A percentile compares a stretch with the other conserved stretches of the same genome.
Evolutionary conservation across 1,139 yeast genomes (phyloP).

Genomic region (Pichia cactophila): DNA sequence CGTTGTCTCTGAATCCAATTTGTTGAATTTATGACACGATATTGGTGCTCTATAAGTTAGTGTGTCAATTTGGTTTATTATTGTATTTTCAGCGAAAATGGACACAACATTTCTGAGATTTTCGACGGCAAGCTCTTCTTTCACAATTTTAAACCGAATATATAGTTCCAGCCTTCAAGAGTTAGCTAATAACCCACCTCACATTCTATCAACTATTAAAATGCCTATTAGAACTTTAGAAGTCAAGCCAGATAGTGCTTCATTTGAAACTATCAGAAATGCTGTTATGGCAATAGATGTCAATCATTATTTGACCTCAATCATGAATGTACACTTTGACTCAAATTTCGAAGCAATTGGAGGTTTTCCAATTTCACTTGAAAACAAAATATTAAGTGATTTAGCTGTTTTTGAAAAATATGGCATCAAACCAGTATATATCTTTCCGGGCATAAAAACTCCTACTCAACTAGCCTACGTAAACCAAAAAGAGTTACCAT

Average conservation of each 20-base stretch:
- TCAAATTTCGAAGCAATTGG: slow-evolving; percentile 75
- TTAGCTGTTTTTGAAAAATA: slow-evolving; percentile 51
- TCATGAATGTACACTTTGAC: slow-evolving; percentile 59
- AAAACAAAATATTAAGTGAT: slow-evolving; percentile 53
- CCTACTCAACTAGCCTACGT: slow-evolving; percentile 22
- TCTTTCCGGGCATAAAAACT: slow-evolving; percentile 34
- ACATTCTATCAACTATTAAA: background rate
- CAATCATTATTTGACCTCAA: slow-evolving; percentile 62
- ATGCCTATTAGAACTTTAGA: slow-evolving; percentile 56
- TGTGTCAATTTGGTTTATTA: no score
- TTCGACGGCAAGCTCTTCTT: no score
- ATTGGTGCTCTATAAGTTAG: no score
- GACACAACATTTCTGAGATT: no score
- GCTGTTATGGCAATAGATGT: slow-evolving; percentile 81
- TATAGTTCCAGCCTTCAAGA: no score
- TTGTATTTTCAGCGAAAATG: no score
- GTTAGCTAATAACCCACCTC: background rate
- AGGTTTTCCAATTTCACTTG: slow-evolving; percentile 67
- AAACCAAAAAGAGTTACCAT: slow-evolving; percentile 33
- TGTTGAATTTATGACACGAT: no score
- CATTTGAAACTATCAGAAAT: slow-evolving; percentile 59
- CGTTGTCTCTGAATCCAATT: no score
- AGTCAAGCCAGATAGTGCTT: slow-evolving; percentile 31
- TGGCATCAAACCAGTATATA: slow-evolving; percentile 68
- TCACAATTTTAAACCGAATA: no score